Base-by-base conservation (phyloP, 139 green algal species). In the Picochlorum sp. region DNA sequence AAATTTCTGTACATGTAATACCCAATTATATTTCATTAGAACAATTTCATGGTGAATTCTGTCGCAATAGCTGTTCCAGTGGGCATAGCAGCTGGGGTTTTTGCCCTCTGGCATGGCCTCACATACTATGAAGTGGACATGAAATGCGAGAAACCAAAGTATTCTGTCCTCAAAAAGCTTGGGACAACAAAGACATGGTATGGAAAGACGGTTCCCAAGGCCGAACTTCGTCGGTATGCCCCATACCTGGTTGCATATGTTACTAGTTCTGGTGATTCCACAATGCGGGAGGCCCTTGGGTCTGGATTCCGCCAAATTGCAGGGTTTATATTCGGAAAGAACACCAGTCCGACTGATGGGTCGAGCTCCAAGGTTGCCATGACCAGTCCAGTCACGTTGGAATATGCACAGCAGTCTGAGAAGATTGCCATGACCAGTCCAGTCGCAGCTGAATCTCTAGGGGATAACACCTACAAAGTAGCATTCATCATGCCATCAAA, bases 241-340 rank as follows among this genome's bases (percentile, higher is more conserved):
- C 70, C 78, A 3, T 82, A 73, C 54, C 45, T 86, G 5, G 38
- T 86, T 5, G 79, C 79, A 2, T 71, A 86, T 47, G 74, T 83
- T 13, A 75, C 62, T 1, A 20, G 72, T 44, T 34, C 65, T 45
- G 62, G 59, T 26, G 45, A 45, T 3, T n/a, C 26, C 26, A 67
- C 65, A 28, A 77, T 86, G 74, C 44, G 30, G 11, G 37, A 63
- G 11, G 58, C 74, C 6, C 24, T 77, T 14, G 51, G 47, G 7
- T 41, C 34, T 9, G 79, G 79, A 30, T 86, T 86, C 64, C 68
- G 75, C 4, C 65, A 78, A 65, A 66, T 81, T 62, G 78, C 77
- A 11, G 72, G 73, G 28, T 89, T 79, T 65, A 89, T 89, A 49
- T 89, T 89, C 55, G 83, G 78, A 13, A 77, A 78, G 41, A 88